phyloP scores from a whole-genome alignment of 208 protist species.

The Trypanosoma mega region DNA sequence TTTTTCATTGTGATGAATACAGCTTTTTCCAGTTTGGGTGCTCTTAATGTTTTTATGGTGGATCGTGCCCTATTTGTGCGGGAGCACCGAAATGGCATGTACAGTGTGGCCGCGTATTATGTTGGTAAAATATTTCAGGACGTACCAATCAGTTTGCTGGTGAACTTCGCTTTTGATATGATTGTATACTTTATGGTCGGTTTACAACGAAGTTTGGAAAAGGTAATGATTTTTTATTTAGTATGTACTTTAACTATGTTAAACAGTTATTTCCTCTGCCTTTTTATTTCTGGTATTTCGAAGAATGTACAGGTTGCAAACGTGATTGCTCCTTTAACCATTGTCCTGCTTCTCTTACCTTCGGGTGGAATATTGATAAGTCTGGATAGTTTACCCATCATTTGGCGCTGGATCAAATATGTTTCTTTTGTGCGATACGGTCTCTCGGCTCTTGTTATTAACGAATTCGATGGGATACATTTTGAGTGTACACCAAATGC shows the following conservation, averaged over 20 bases:
- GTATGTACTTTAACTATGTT: slow-evolving; percentile 51
- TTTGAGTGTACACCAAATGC: slow-evolving; percentile 32
- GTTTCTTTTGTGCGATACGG: slow-evolving; percentile 71
- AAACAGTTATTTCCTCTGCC: slow-evolving; percentile 61
- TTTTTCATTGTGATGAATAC: slow-evolving; percentile 81
- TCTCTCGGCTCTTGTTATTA: slow-evolving; percentile 54
- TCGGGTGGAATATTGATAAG: slow-evolving; percentile 67
- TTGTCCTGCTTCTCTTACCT: slow-evolving; percentile 64
- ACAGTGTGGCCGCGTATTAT: slow-evolving; percentile 59
- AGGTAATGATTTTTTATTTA: slow-evolving; percentile 46
- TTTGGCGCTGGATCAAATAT: slow-evolving; percentile 80
- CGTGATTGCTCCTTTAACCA: slow-evolving; percentile 52
- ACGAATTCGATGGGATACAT: slow-evolving; percentile 67
- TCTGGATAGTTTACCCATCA: slow-evolving; percentile 43
- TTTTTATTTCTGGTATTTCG: slow-evolving; percentile 62
- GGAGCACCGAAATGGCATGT: slow-evolving; percentile 73
- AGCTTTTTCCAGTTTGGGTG: slow-evolving; percentile 52
- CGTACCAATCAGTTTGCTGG: slow-evolving; percentile 45
- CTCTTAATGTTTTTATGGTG: slow-evolving; percentile 50
- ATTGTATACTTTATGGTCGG: slow-evolving; percentile 65
- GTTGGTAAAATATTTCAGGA: slow-evolving; percentile 68
- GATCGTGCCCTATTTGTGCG: slow-evolving; percentile 59
- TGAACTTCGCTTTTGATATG: slow-evolving; percentile 44
- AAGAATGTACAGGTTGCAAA: slow-evolving; percentile 56
- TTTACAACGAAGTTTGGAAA: slow-evolving; percentile 36